Evolutionary conservation across 371 early-diverging fungal species (phyloP).

Genomic region (Mortierella sp.): DNA sequence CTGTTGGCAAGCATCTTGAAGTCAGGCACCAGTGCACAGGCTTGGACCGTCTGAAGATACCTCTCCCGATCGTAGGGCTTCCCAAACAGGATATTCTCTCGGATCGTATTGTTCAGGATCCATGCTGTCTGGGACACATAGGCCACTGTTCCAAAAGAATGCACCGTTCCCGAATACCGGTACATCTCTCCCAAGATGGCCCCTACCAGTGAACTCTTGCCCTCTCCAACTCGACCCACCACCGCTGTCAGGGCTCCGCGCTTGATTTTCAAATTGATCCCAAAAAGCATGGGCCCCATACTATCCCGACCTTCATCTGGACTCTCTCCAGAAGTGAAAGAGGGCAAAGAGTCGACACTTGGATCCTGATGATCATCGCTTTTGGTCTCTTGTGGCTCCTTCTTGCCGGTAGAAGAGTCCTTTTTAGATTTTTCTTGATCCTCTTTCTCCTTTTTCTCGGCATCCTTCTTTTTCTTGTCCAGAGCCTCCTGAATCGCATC

Average conservation of each 20-base stretch:
- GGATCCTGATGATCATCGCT: background rate
- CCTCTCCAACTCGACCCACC: constrained; percentile 83
- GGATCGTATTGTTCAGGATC: constrained; percentile 65
- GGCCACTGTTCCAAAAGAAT: constrained; percentile 37
- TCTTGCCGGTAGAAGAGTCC: background rate
- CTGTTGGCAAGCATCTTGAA: constrained; percentile 70
- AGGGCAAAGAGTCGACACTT: too few species aligned
- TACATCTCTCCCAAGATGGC: constrained; percentile 83
- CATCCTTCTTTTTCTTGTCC: constrained; percentile 41
- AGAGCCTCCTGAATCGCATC: constrained; percentile 32
- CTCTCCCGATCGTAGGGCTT: constrained; percentile 52
- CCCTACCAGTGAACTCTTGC: constrained; percentile 78
- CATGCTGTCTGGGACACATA: constrained; percentile 68
- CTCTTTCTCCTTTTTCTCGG: constrained; percentile 18
- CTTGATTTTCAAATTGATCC: constrained; percentile 70
- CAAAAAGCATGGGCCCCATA: constrained; percentile 36
- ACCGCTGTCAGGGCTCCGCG: constrained; percentile 74
- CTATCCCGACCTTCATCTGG: constrained; percentile 11
- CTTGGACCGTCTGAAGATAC: constrained; percentile 55
- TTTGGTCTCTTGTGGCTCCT: background rate
- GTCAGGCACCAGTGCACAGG: constrained; percentile 64
- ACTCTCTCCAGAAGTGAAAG: background rate
- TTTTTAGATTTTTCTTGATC: constrained; percentile 13
- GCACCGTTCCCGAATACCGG: background rate
- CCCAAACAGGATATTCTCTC: constrained; percentile 73